Evolutionary conservation across 2,329 filamentous ascomycete species (phyloP).

Genomic region (Cladosporium cucumerinum): DNA sequence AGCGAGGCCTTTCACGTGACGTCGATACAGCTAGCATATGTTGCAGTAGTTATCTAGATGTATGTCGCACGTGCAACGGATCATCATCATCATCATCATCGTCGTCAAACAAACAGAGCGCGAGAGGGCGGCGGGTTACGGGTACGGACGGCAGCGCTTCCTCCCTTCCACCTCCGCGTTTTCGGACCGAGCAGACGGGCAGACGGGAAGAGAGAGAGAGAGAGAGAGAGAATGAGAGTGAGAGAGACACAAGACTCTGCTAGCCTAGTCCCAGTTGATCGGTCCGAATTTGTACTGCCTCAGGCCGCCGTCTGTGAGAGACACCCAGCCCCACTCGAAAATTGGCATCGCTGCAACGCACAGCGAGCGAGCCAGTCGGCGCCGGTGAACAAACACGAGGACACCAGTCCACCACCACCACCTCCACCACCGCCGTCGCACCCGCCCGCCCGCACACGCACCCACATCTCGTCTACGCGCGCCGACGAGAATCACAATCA

Average conservation of each 20-base stretch:
- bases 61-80: not conserved
- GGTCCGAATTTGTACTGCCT: too few species aligned
- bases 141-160: not conserved
- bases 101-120: not conserved
- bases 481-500: slow-evolving; percentile 35
- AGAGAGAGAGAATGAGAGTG: too few species aligned
- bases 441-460: not conserved
- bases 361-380: not conserved
- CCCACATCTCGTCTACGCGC: slow-evolving; percentile 17
- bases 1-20: not conserved
- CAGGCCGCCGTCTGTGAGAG: not conserved
- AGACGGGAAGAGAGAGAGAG: too few species aligned
- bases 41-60: not conserved
- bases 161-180: not conserved
- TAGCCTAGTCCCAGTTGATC: too few species aligned
- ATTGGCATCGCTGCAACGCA: slow-evolving; percentile 6
- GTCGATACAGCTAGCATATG: not conserved
- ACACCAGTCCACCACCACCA: not conserved
- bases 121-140: not conserved
- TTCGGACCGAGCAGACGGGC: not conserved
- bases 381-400: slow-evolving; percentile 1
- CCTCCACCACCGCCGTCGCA: too few species aligned
- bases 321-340: slow-evolving; percentile 6
- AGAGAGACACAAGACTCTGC: too few species aligned
- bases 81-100: too few species aligned